Conservation (phyloP, 306 rosid species). For the Cucumis cinereus region DNA sequence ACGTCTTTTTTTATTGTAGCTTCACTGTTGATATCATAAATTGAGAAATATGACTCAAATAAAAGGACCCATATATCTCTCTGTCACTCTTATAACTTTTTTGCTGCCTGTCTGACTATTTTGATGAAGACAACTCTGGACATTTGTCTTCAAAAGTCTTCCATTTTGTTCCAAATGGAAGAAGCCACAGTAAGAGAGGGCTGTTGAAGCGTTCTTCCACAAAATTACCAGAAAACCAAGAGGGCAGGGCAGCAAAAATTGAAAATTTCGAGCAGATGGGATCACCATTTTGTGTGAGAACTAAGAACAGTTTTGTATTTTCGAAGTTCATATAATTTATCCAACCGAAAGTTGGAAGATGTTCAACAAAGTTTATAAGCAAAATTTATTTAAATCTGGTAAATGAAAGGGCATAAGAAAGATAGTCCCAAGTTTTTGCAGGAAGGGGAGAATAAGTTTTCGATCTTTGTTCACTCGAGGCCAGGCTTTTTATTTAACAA, state of each 20-base stretch:
- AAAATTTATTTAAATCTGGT: too few species aligned
- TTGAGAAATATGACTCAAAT: too few species aligned
- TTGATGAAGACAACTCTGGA: not conserved
- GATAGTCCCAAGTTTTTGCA: constrained; percentile 21
- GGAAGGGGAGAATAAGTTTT: constrained; percentile 69
- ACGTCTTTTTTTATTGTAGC: not conserved
- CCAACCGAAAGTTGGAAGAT: too few species aligned
- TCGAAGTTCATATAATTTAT: too few species aligned
- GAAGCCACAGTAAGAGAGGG: not conserved
- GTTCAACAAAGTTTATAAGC: too few species aligned
- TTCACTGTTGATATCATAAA: too few species aligned
- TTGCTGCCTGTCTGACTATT: not conserved
- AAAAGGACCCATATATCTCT: too few species aligned
- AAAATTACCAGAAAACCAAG: not conserved
- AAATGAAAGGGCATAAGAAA: too few species aligned
- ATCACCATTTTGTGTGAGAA: too few species aligned
- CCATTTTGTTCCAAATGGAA: not conserved
- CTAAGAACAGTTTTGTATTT: too few species aligned
- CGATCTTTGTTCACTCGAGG: constrained; percentile 80
- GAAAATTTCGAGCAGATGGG: not conserved
- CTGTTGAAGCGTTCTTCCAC: not conserved
- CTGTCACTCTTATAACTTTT: not conserved
- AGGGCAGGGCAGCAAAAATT: not conserved
- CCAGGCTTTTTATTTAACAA: constrained; percentile 85
- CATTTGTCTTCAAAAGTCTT: not conserved